Conservation (phyloP, 2,329 filamentous ascomycete species). For the Fusarium aywerte region DNA sequence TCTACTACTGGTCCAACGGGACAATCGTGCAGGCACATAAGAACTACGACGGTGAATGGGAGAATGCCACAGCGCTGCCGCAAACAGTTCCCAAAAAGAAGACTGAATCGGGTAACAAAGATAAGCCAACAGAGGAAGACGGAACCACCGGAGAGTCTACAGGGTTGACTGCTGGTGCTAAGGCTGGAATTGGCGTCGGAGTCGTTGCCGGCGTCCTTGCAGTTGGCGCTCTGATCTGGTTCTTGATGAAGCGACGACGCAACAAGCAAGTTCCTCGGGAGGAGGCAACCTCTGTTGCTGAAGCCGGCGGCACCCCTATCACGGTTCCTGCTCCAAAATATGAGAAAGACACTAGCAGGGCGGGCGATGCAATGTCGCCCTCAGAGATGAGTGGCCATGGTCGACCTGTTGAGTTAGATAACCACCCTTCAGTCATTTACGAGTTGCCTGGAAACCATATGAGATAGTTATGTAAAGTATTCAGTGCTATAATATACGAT, state of each 20-base stretch:
- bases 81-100: neutral
- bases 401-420: neutral
- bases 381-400: neutral
- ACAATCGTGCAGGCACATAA: neutral
- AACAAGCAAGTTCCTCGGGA: neutral
- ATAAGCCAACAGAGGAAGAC: neutral
- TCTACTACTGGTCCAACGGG: conserved; percentile 1
- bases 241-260: neutral
- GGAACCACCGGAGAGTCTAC: neutral
- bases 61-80: neutral
- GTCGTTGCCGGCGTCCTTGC: neutral
- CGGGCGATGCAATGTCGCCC: neutral
- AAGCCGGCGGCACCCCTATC: neutral
- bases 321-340: neutral
- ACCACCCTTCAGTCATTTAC: neutral
- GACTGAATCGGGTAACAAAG: neutral
- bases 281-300: neutral
- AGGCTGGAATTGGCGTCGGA: neutral
- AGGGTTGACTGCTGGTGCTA: neutral
- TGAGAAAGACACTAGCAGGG: neutral
- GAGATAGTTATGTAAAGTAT: neutral
- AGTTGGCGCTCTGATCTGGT: neutral
- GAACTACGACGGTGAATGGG: neutral
- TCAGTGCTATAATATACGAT: no score
- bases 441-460: neutral